Evolutionary conservation across 495 filamentous ascomycete species (phyloP), one percentile per base, ranked within the genome.

Genomic region (Rusavskia elegans): DNA sequence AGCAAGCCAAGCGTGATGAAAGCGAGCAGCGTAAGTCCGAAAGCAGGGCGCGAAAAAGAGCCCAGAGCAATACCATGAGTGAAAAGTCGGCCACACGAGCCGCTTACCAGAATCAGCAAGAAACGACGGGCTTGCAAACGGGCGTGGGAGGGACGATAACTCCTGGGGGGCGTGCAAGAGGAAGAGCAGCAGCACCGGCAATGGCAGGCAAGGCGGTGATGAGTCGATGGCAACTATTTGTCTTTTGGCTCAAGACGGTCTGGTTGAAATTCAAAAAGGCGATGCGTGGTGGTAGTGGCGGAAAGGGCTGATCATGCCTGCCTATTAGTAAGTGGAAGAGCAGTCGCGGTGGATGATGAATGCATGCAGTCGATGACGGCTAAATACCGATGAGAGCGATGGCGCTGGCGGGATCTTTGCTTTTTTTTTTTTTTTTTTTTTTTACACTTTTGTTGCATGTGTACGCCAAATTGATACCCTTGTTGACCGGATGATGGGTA

Each of bases 1-100:
- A 70, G 57, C 63, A 59, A 38, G 65, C 73, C 32, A 65, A 61
- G 38, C 68, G 66, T 6, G 59, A 61, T 29, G 49, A 55, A 36
- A 56, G 42, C 17, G 54, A 59, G 36, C 51, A 55, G 8, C 19
- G 57, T 13, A 59, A 53, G 20, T 57, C 54, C 8, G 56, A 61
- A 37, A 52, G 45, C 25, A 17, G 51, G 19, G 55, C 59, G 23
- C 30, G 58, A n/a, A 54, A 30, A 35, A 35, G 32, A 14, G 32
- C 32, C 9, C 32, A 35, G 39, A 62, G 59, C 45, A 61, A 59
- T 11, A 44, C 59, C 9, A 48, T 52, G 29, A 59, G 57, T 36
- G 59, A 59, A 36, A 62, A 62, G 45, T 55, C 51, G 23, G 38
- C 19, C 29, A 46, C 19, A 29, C 53, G 14, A 38, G 38, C 6